Base-by-base conservation (phyloP, 352 stramenopile species). In the Phytophthora capsici region DNA sequence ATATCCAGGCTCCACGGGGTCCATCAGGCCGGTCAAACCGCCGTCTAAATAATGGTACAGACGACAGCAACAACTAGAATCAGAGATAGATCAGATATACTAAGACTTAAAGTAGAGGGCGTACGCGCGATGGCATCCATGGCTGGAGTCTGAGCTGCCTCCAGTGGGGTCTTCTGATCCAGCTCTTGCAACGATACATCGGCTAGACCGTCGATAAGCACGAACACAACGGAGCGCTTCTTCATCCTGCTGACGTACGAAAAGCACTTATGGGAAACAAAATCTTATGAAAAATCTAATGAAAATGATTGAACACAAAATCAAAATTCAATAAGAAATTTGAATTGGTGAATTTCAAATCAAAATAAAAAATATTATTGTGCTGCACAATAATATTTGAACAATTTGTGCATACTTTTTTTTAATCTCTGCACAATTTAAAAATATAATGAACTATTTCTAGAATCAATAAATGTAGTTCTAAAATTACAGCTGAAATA, bases 81-180 rank as follows among this genome's bases (percentile, higher is more conserved):
- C 7, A 38, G 34, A 22, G 16, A 46, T 4, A 34, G 30, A 44
- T 46, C 26, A 47, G 57, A 30, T 28, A 9, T 20, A 1, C 20
- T 19, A 20, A 43, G 38, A 6, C 19, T 41, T 8, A n/a, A 57
- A 36, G 5, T 19, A 6, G n/a, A 8, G 5, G 77, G 3, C 76
- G 26, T 70, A 94, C 86, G 75, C 12, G 86, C 86, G 57, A 96
- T 88, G 32, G 86, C 82, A 41, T 96, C 86, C 88, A 96, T 96
- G 23, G 85, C 85, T 13, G 86, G 86, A 14, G 86, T 96, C 1
- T 63, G 69, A 13, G 88, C 86, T 9, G 67, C 76, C 57, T 93
- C 67, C 14, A 96, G 74, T 43, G 88, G 85, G 54, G 88, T 92
- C 32, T 69, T 60, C 22, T 78, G 67, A 25, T 56, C 65, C 44